Percentiles rank a stretch among this genome's conserved stretches.
Evolutionary conservation across 1,284 basidiomycete species (phyloP).

Genomic region (Exsudoporus floridanus): DNA sequence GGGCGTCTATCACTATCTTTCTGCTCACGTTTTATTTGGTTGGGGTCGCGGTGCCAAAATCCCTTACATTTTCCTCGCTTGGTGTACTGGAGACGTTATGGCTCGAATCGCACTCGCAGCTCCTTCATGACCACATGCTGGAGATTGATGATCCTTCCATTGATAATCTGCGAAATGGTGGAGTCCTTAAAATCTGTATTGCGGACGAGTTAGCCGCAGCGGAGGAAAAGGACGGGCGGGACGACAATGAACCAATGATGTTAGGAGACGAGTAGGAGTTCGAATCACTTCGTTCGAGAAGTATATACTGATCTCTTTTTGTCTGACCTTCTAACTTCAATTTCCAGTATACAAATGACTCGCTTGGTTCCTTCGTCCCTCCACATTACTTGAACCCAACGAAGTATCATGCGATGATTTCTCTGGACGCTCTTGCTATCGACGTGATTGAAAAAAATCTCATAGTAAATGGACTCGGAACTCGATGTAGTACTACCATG

Average conservation of each 20-base stretch:
- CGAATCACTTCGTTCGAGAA: not conserved
- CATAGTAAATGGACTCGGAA: too few relatives aligned
- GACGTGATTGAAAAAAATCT: too few relatives aligned
- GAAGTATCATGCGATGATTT: not conserved
- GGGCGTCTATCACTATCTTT: not conserved
- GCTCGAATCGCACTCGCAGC: not conserved
- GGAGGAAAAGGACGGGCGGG: not conserved
- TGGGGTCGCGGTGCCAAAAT: not conserved
- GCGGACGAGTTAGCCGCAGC: not conserved
- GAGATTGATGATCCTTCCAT: not conserved
- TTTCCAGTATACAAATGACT: not conserved
- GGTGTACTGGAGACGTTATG: not conserved
- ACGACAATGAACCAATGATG: not conserved
- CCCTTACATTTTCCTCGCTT: not conserved
- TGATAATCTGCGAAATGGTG: not conserved
- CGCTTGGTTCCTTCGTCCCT: not conserved
- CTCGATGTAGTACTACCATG: too few relatives aligned
- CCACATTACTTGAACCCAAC: not conserved
- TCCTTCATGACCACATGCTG: not conserved
- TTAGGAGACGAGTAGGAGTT: not conserved
- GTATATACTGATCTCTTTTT: not conserved
- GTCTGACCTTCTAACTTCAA: too few relatives aligned
- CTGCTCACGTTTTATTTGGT: not conserved
- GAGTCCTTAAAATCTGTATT: not conserved
- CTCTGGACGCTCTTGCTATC: too few relatives aligned